Percentiles rank a stretch among this genome's conserved stretches.
Conservation (phyloP, 495 filamentous ascomycete genomes). For the Aspergillus avenaceus region DNA sequence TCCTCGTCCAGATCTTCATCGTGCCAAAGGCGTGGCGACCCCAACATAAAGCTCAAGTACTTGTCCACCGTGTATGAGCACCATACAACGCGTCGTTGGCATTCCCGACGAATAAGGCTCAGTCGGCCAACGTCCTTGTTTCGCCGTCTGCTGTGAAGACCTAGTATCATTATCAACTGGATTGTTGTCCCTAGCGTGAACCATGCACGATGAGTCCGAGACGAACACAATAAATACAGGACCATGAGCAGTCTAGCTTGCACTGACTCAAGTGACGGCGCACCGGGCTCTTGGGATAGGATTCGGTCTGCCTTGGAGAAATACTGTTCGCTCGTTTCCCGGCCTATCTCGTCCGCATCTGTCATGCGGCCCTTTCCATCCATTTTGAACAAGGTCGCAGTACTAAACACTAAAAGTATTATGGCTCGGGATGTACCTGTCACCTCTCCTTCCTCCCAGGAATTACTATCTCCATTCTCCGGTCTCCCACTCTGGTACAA, state of each 20-base stretch:
- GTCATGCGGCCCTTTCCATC: slow-evolving; percentile 7
- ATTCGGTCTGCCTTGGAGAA: slow-evolving; percentile 20
- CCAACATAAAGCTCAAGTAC: slow-evolving; percentile 27
- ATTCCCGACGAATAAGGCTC: slow-evolving; percentile 14
- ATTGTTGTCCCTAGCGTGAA: slow-evolving; percentile 25
- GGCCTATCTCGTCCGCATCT: slow-evolving; percentile 13
- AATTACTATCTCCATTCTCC: background rate
- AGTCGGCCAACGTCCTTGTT: background rate
- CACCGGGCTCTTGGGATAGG: slow-evolving; percentile 15
- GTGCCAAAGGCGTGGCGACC: slow-evolving; percentile 22
- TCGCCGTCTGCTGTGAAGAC: slow-evolving; percentile 18
- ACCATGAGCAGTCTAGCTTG: slow-evolving; percentile 26
- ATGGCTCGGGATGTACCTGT: slow-evolving; percentile 9
- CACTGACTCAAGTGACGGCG: slow-evolving; percentile 16
- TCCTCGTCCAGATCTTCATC: slow-evolving; percentile 25
- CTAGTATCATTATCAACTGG: slow-evolving; percentile 28
- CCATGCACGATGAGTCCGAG: slow-evolving; percentile 26
- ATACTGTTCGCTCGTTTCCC: slow-evolving; percentile 21
- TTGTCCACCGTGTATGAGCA: slow-evolving; percentile 28
- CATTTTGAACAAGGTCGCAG: slow-evolving; percentile 16
- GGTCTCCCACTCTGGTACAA: slow-evolving; percentile 5
- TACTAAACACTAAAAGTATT: slow-evolving; percentile 20
- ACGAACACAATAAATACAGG: slow-evolving; percentile 24
- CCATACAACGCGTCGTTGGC: slow-evolving; percentile 23
- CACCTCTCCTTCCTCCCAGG: background rate